Percentiles rank a stretch among this genome's conserved stretches.
These are phyloP conservation scores for Nepenthes mirabilis DNA, from an alignment of 148 eudicot species.

Conservation along the genomic window DNA sequence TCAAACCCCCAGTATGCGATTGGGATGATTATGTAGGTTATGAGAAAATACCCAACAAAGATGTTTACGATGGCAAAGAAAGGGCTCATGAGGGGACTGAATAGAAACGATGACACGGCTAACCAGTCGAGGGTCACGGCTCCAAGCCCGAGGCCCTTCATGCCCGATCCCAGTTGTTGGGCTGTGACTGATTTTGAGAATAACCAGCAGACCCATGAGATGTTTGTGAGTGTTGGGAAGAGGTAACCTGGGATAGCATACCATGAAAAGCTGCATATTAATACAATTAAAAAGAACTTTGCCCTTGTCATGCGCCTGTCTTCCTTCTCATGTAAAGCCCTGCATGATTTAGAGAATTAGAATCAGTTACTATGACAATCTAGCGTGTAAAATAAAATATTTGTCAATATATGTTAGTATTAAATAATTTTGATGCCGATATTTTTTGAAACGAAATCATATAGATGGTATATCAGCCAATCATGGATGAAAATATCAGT, in stretches of 20 bases:
- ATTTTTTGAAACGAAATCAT: too few species aligned
- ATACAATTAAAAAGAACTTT: slow-evolving; percentile 70
- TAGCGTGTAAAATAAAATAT: too few species aligned
- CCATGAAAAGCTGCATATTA: slow-evolving; percentile 69
- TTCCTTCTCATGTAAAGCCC: slow-evolving; percentile 83
- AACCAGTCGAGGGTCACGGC: slow-evolving; percentile 84
- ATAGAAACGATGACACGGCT: slow-evolving; percentile 64
- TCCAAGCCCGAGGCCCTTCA: slow-evolving; percentile 74
- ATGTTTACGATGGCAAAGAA: slow-evolving; percentile 76
- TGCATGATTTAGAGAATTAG: slow-evolving; percentile 15
- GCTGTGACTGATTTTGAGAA: slow-evolving; percentile 78
- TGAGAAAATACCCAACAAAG: slow-evolving; percentile 44
- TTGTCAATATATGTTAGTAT: too few species aligned
- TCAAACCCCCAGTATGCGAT: slow-evolving; percentile 71
- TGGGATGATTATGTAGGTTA: slow-evolving; percentile 64
- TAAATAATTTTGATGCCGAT: too few species aligned
- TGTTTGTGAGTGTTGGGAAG: slow-evolving; percentile 61
- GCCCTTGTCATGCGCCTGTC: slow-evolving; percentile 50
- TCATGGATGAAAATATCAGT: too few species aligned
- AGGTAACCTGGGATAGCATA: slow-evolving; percentile 73
- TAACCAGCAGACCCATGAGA: slow-evolving; percentile 88
- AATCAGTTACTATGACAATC: background rate
- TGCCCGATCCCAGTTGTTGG: slow-evolving; percentile 85
- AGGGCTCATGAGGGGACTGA: slow-evolving; percentile 74
- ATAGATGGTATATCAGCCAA: too few species aligned